Evolutionary conservation across 1,284 basidiomycete species (phyloP).

Genomic region (Ustilago xerochloae): DNA sequence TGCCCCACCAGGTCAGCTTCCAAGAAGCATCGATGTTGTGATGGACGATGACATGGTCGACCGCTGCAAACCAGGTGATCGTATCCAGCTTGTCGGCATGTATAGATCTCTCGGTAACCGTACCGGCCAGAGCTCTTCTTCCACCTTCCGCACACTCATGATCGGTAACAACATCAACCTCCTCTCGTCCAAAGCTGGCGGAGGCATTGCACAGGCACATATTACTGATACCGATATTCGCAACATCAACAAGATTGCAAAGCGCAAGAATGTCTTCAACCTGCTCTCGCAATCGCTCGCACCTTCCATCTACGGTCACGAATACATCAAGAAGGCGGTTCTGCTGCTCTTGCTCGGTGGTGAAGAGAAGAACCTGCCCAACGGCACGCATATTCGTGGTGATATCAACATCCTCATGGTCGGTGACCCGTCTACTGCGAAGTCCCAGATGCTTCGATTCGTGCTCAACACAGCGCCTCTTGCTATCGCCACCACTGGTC

Average conservation of each 20-base stretch:
- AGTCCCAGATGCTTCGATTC: constrained; percentile 95
- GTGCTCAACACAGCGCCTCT: constrained; percentile 95
- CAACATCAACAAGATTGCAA: constrained; percentile 92
- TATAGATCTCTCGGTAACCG: constrained; percentile 90
- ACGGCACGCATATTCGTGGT: constrained; percentile 98
- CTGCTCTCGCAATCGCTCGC: constrained; percentile 94
- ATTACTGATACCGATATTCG: constrained; percentile 95
- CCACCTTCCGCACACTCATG: constrained; percentile 88
- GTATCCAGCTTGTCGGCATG: constrained; percentile 94
- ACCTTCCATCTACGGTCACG: constrained; percentile 95
- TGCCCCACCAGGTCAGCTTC: constrained; percentile 94
- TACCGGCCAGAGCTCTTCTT: constrained; percentile 77
- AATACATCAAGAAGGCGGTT: constrained; percentile 94
- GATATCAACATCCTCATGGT: constrained; percentile 99
- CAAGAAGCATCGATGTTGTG: constrained; percentile 93
- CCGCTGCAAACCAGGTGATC: constrained; percentile 95
- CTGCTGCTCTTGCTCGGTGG: constrained; percentile 92
- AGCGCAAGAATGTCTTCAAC: constrained; percentile 82
- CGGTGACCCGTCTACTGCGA: constrained; percentile 97
- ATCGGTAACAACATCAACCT: constrained; percentile 95
- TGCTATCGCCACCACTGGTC: constrained; percentile 96
- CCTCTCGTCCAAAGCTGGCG: constrained; percentile 94
- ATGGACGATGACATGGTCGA: constrained; percentile 97
- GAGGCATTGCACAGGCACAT: constrained; percentile 91
- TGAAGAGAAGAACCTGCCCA: constrained; percentile 95